Evolutionary conservation across 257 asterid species (phyloP), one percentile per base, ranked within the genome.

Genomic region (Fraxinus cuspidata): DNA sequence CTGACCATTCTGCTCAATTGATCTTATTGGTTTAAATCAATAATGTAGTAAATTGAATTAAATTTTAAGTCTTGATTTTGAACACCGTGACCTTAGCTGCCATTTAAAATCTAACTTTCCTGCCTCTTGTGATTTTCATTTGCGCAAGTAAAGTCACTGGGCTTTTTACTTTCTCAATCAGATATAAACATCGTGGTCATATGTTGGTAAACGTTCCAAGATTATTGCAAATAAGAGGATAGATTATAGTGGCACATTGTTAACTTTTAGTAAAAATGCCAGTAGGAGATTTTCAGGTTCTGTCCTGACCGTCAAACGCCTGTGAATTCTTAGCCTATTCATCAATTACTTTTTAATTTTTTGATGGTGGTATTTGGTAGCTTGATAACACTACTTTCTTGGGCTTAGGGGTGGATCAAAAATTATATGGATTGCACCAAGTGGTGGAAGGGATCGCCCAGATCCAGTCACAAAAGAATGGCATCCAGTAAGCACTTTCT

Each of bases 391-490:
- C 51, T 71, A 78, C 73, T 80, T 60, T 78, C 79, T 75, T 80
- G 81, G 70, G 76, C 81, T 72, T 81, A 95, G 99, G 96, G 89
- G 87, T 74, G 99, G 99, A 88, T 88, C 98, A 28, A 93, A 87
- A 81, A 79, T 95, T 78, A 90, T 95, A 83, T 95, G 99, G 99
- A 95, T 95, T 75, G 98, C 99, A 74, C 97, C 99, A 71, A 95
- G 99, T 86, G 99, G 99, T 79, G 99, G 99, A 83, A 90, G 99
- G 87, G 99, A 95, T 81, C 95, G 99, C 29, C 98, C 98, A 11
- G 93, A 93, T 85, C 93, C 93, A 75, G 86, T 87, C 73, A 88
- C 98, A 67, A 81, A 87, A 78, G 99, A 95, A 83, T 95, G 93
- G 90, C 81, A 66, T 80, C 99, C 99, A 13, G 99, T 95, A 95